Evolutionary conservation across 2,329 filamentous ascomycete species (phyloP), one percentile per base, ranked within the genome.

Genomic region (Xylariaceae sp.): DNA sequence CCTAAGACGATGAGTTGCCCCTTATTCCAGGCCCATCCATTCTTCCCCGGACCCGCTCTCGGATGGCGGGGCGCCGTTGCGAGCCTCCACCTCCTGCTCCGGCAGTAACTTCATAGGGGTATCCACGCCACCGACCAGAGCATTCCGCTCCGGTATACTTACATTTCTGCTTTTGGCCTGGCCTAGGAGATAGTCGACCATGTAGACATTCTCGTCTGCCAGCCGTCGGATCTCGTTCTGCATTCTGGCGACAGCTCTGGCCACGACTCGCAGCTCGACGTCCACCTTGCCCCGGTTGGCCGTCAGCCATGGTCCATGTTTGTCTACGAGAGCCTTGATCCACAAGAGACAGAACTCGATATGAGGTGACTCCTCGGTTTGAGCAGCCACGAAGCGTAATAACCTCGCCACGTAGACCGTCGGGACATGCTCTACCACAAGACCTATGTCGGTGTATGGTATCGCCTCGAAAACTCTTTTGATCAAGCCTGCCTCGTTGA

Each of bases 321-420:
- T 79, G 49, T 83, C 82, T 38, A 96, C 68, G 21, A 83, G 63
- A 1, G 85, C 78, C 58, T 92, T 85, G 51, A 95, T 83, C 92
- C 92, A 98, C 7, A 90, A 65, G 28, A 98, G 65, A 51, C 92
- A 94, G 61, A 96, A 93, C 61, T 98, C 92, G 4, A 98, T 73
- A 65, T 95, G 90, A 2, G 89, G 90, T 2, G 83, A 89, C 53
- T 90, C 80, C 50, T 96, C 90, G 1, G 86, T 84, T 51, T 94
- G 85, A 8, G 82, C 73, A 3, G 88, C 88, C 5, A 96, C 83
- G 45, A 94, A 94, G 29, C 87, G 82, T 31, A 98, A 68, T 10
- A 96, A 67, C 3, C 86, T 77, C 18, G 83, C 77, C 5, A 98
- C 78, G 58, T 98, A 98, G 18, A 95, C 83, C 1, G 75, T 72